Conservation (phyloP, 768 basidiomycete species). For the Melanogaster broomeanus region DNA sequence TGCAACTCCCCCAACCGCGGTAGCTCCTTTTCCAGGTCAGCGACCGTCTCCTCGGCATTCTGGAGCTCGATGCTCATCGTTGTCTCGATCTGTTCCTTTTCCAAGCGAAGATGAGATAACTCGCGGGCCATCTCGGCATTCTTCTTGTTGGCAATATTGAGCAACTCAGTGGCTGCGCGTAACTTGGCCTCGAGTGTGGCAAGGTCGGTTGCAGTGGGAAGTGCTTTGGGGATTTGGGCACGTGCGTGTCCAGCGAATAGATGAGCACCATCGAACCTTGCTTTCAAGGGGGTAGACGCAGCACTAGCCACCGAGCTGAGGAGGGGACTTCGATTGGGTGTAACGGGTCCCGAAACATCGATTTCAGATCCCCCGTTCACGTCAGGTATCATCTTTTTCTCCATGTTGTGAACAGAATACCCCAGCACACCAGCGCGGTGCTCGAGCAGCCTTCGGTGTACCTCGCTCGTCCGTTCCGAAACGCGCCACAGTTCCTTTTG, state of each 20-base stretch:
- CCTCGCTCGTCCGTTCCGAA: slow-evolving; percentile 62
- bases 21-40: slow-evolving; percentile 55
- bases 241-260: slow-evolving; percentile 82
- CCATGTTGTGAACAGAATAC: slow-evolving; percentile 65
- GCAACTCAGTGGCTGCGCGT: slow-evolving; percentile 56
- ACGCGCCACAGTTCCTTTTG: slow-evolving; percentile 74
- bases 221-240: slow-evolving; percentile 52
- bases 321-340: slow-evolving; percentile 50
- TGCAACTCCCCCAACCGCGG: slow-evolving; percentile 52
- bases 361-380: slow-evolving; percentile 33
- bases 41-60: slow-evolving; percentile 64
- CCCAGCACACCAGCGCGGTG: slow-evolving; percentile 85
- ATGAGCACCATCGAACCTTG: slow-evolving; percentile 80
- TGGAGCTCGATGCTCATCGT: slow-evolving; percentile 66
- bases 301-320: slow-evolving; percentile 51
- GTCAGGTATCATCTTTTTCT: slow-evolving; percentile 46
- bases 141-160: slow-evolving; percentile 59
- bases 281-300: slow-evolving; percentile 45
- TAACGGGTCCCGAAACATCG: slow-evolving; percentile 52
- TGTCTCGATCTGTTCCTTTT: slow-evolving; percentile 71
- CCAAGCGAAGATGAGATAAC: slow-evolving; percentile 58
- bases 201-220: slow-evolving; percentile 48
- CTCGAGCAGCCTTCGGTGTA: slow-evolving; percentile 67
- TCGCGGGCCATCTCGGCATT: slow-evolving; percentile 65
- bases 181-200: slow-evolving; percentile 64